Conservation (phyloP, 2,329 filamentous ascomycete genomes). For the Neonectria hederae region DNA sequence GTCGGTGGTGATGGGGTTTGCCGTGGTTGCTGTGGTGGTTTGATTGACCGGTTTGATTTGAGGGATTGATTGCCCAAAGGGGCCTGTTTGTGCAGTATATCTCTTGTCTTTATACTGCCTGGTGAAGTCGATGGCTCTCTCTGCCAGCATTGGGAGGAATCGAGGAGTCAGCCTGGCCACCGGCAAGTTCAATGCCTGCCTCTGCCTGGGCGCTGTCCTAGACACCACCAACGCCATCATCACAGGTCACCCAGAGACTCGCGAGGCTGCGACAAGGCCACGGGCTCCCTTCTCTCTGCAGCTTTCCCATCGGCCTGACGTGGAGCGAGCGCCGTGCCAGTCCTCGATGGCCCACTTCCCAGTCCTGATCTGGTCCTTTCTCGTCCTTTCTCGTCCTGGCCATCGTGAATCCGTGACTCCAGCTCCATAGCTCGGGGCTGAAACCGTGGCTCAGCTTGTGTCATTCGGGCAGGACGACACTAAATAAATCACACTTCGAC, state of each 20-base stretch:
- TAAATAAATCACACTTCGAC: constrained; percentile 16
- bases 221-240: neutral
- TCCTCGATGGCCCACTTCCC: constrained; percentile 32
- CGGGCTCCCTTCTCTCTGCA: constrained; percentile 8
- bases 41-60: constrained; percentile 29
- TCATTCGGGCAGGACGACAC: constrained; percentile 34
- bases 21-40: constrained; percentile 28
- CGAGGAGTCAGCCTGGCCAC: neutral
- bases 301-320: constrained; percentile 32
- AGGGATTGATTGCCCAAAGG: constrained; percentile 24
- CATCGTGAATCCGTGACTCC: constrained; percentile 24
- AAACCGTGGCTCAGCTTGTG: constrained; percentile 41
- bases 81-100: neutral
- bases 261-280: constrained; percentile 2
- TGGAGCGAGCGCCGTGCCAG: constrained; percentile 20
- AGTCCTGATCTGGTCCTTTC: constrained; percentile 26
- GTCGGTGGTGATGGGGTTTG: constrained; percentile 25
- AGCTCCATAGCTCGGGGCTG: constrained; percentile 37
- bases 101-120: constrained; percentile 6
- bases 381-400: constrained; percentile 15
- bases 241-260: neutral
- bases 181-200: constrained; percentile 16
- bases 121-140: neutral
- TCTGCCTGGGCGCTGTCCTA: constrained; percentile 3
- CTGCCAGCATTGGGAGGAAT: neutral